A percentile compares a stretch with the other conserved stretches of the same genome.
Conservation (phyloP, 306 rosid genomes). For the Rosa multiflora region DNA sequence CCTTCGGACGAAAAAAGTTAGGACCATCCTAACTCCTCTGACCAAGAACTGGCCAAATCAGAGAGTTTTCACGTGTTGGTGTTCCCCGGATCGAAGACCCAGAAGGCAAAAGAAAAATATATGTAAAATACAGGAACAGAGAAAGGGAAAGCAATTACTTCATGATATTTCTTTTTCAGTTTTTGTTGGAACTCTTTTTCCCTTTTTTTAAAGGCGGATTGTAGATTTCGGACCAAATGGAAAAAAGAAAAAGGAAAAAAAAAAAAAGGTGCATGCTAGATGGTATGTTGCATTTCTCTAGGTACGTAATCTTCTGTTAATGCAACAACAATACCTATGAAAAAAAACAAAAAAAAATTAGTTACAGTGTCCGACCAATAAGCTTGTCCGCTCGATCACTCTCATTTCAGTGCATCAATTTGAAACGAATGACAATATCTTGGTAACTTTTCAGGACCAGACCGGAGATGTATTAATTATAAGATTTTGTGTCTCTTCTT, state of each 20-base stretch:
- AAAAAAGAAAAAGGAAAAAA: neutral
- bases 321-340: too few species aligned
- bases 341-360: too few species aligned
- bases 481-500: neutral
- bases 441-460: neutral
- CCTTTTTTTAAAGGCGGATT: neutral
- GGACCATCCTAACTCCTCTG: neutral
- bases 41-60: neutral
- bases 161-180: neutral
- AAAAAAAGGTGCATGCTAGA: too few species aligned
- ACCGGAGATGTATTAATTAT: neutral
- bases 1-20: neutral
- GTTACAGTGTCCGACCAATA: too few species aligned
- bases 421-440: neutral
- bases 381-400: neutral
- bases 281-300: too few species aligned
- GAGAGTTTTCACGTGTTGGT: neutral
- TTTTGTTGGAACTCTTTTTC: neutral
- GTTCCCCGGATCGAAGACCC: neutral
- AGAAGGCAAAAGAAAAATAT: neutral
- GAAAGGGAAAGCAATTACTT: neutral
- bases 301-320: too few species aligned
- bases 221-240: neutral
- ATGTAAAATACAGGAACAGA: neutral
- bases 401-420: neutral